phyloP scores from a whole-genome alignment of 1,139 yeast species.

The Blastobotrys niveus region DNA sequence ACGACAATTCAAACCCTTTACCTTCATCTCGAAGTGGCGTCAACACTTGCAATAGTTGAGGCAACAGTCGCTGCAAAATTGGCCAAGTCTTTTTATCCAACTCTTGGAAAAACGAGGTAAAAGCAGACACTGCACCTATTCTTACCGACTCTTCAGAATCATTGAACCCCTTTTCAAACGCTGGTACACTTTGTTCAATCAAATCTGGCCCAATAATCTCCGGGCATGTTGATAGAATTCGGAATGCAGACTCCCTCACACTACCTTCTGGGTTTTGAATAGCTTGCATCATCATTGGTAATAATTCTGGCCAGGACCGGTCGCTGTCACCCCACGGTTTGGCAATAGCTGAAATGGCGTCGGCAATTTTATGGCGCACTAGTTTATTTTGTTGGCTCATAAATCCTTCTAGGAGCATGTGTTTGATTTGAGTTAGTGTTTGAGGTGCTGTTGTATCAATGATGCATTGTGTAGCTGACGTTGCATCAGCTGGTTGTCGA shows the following conservation, averaged over 20 bases:
- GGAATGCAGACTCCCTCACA: constrained; percentile 83
- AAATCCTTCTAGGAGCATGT: constrained; percentile 67
- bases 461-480: constrained; percentile 34
- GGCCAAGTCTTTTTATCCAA: constrained; percentile 78
- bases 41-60: constrained; percentile 75
- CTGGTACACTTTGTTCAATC: constrained; percentile 47
- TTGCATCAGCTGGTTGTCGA: constrained; percentile 47
- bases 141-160: constrained; percentile 78
- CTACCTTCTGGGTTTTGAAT: constrained; percentile 57
- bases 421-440: constrained; percentile 58
- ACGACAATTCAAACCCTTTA: constrained; percentile 73
- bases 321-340: constrained; percentile 34
- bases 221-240: constrained; percentile 83
- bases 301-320: constrained; percentile 68
- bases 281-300: constrained; percentile 70
- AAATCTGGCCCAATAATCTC: constrained; percentile 52
- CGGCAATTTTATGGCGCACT: constrained; percentile 87
- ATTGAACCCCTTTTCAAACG: constrained; percentile 73
- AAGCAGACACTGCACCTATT: constrained; percentile 87
- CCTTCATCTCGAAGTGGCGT: constrained; percentile 78
- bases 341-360: constrained; percentile 90
- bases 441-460: constrained; percentile 62
- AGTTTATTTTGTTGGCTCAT: constrained; percentile 55
- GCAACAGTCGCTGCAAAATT: constrained; percentile 68
- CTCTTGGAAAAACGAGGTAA: constrained; percentile 80